A percentile compares a stretch with the other conserved stretches of the same genome.
These are phyloP conservation scores for Penicillium sp. DNA, from an alignment of 2,329 filamentous ascomycete genomes.

Conservation along the genomic window DNA sequence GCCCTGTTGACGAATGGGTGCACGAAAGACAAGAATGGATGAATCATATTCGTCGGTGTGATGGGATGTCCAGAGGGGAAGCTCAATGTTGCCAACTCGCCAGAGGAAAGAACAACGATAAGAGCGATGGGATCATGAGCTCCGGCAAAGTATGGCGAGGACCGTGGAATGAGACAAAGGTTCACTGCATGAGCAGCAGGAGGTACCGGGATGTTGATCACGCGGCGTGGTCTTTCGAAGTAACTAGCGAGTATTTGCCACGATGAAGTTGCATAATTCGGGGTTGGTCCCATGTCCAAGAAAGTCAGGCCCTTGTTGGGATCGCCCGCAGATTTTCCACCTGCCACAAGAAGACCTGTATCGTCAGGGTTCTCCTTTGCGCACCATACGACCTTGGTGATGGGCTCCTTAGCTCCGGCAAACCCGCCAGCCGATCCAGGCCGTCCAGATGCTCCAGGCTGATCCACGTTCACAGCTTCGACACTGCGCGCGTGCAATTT, in stretches of 20 bases:
- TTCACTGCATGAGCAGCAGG: slow-evolving; percentile 69
- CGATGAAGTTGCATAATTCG: slow-evolving; percentile 82
- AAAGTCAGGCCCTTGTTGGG: slow-evolving; percentile 75
- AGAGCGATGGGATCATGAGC: slow-evolving; percentile 87
- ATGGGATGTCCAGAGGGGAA: slow-evolving; percentile 91
- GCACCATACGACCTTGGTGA: slow-evolving; percentile 81
- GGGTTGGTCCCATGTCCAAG: slow-evolving; percentile 80
- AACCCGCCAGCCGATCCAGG: slow-evolving; percentile 43
- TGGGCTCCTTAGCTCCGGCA: slow-evolving; percentile 63
- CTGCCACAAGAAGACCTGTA: slow-evolving; percentile 79
- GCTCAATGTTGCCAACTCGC: slow-evolving; percentile 81
- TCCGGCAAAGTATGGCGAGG: slow-evolving; percentile 78
- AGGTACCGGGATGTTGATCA: slow-evolving; percentile 67
- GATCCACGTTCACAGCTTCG: slow-evolving; percentile 66
- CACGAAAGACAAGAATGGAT: slow-evolving; percentile 78
- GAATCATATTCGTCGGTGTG: slow-evolving; percentile 85
- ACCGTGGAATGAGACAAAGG: slow-evolving; percentile 75
- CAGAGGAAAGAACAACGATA: slow-evolving; percentile 71
- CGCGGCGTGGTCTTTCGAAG: slow-evolving; percentile 67
- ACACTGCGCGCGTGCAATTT: slow-evolving; percentile 78
- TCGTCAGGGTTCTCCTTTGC: slow-evolving; percentile 91
- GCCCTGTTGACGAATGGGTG: slow-evolving; percentile 80
- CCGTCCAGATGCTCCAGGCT: slow-evolving; percentile 48
- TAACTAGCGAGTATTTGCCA: slow-evolving; percentile 79
- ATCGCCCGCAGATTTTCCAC: slow-evolving; percentile 64